Evolutionary conservation across 805 yeast species (phyloP), one percentile per base, ranked within the genome.

Genomic region (Starmerella sirachaensis): DNA sequence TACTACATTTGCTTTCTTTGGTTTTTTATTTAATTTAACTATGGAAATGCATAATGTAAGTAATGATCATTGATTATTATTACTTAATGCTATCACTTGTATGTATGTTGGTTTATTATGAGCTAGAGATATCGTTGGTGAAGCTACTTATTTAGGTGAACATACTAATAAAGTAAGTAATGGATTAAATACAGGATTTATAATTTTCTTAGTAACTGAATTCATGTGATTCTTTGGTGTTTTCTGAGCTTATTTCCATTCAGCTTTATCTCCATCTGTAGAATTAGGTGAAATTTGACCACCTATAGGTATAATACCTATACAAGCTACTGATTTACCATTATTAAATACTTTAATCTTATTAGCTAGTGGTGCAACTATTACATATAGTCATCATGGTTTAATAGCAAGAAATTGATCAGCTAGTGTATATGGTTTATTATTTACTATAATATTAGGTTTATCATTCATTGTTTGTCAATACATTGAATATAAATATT

Each of bases 81-180:
- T 24, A 3, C 13, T 24, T n/a, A 24, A 24, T 24, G 27, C 13
- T n/a, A n/a, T 24, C 13, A 24, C 27, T 10, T 24, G 12, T n/a
- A 24, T 24, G 6, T 24, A 24, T 24, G 27, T 16, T 24, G 27
- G 27, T 24, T 24, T 24, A 24, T 24, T 24, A 24, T 24, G 27
- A 24, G 27, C 27, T 24, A 24, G 27, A 24, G 27, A 24, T 24
- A 24, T 24, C 6, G 27, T 24, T 24, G 13, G 27, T 24, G 27
- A 24, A 24, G 27, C 27, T 24, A 24, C 27, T 24, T 24, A 24
- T 24, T 24, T 24, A 24, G 27, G 27, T 24, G 27, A 24, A 24
- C 27, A 24, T 24, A 24, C 27, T n/a, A 24, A 16, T 24, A 24
- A 24, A 24, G 27, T 24, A 24, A 24, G 27, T 24, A 16, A 24